phyloP scores from a whole-genome alignment of 345 rosid genomes.

The Arabidopsis suecica region DNA sequence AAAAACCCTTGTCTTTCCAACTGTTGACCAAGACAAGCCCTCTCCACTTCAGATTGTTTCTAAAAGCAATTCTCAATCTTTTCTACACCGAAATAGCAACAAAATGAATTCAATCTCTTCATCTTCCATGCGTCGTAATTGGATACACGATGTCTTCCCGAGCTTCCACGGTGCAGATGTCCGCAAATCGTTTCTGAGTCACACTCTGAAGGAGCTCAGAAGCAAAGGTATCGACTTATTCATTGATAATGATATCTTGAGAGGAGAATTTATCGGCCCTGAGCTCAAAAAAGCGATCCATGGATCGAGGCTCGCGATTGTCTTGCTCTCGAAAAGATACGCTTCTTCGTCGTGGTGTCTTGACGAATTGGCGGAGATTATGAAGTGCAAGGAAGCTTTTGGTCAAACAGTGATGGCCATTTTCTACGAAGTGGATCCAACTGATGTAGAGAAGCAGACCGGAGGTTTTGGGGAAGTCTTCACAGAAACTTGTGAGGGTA shows the following conservation, averaged over 20 bases:
- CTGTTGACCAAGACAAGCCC: too few relatives aligned
- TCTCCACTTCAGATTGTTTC: too few relatives aligned
- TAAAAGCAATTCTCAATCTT: too few relatives aligned
- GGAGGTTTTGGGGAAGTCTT: not conserved
- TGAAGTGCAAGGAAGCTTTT: not conserved
- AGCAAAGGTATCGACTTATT: not conserved
- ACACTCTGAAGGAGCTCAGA: not conserved
- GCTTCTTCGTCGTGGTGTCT: not conserved
- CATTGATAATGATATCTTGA: not conserved
- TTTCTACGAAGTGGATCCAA: not conserved
- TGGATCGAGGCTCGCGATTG: not conserved
- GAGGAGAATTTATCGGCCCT: not conserved
- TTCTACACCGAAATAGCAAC: too few relatives aligned
- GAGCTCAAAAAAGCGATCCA: not conserved
- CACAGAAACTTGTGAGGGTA: not conserved
- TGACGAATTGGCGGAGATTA: not conserved
- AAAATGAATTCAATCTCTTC: too few relatives aligned
- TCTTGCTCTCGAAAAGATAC: not conserved
- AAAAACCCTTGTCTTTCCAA: too few relatives aligned
- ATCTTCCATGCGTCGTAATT: too few relatives aligned
- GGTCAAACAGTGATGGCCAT: not conserved
- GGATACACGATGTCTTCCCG: too few relatives aligned
- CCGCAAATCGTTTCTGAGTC: not conserved
- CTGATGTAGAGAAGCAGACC: not conserved
- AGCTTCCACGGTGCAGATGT: not conserved